Conservation (phyloP, 441 rosid species). For the Adansonia gregorii region DNA sequence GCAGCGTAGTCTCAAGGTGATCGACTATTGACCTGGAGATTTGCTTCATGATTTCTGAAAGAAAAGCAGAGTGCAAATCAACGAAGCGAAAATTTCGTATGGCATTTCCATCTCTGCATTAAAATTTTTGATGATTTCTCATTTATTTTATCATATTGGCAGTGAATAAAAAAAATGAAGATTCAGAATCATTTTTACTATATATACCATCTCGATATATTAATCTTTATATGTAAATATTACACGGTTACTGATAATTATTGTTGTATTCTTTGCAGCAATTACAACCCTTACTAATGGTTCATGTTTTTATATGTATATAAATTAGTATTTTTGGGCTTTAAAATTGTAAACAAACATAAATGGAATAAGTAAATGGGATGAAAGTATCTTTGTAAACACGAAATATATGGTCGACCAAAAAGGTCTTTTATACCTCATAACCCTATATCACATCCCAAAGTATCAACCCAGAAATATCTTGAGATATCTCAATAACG, state of each 20-base stretch:
- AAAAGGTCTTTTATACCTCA: too few relatives aligned
- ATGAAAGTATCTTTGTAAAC: too few relatives aligned
- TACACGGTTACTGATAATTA: neutral
- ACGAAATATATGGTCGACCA: too few relatives aligned
- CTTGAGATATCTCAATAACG: neutral
- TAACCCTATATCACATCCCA: neutral
- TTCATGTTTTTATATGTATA: neutral
- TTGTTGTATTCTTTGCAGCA: neutral
- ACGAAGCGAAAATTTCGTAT: neutral
- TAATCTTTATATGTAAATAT: neutral
- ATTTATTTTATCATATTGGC: neutral
- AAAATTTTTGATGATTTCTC: neutral
- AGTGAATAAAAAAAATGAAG: neutral
- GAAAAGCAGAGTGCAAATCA: neutral
- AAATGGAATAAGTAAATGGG: too few relatives aligned
- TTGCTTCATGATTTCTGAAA: constrained; percentile 2
- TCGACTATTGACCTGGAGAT: neutral
- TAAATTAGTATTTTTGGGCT: neutral
- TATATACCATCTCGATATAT: neutral
- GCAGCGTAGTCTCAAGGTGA: neutral
- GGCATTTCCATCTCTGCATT: constrained; percentile 6
- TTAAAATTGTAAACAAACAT: too few relatives aligned
- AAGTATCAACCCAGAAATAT: neutral
- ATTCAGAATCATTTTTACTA: neutral
- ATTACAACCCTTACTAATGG: neutral